Evolutionary conservation across 2,329 filamentous ascomycete genomes (phyloP).

Genomic region (Pestalotiopsis fici): DNA sequence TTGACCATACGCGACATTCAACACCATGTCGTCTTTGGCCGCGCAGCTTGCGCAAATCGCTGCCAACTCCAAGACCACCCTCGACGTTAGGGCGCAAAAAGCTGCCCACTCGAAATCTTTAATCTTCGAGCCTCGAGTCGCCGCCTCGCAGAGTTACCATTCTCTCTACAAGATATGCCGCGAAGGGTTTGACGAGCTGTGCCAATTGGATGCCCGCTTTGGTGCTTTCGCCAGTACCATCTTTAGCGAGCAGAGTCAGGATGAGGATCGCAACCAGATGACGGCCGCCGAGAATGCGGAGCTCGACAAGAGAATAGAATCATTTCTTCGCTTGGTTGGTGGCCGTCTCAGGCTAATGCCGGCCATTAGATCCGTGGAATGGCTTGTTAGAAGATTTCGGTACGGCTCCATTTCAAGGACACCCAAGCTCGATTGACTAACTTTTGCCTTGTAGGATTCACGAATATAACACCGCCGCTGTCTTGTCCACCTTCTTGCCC

Average conservation of each 20-base stretch:
- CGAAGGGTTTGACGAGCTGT: conserved; percentile 90
- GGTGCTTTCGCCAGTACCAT: conserved; percentile 72
- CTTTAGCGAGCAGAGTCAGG: conserved; percentile 92
- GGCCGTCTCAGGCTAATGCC: conserved; percentile 80
- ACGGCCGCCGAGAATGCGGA: conserved; percentile 79
- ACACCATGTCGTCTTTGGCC: conserved; percentile 76
- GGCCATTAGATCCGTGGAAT: conserved; percentile 89
- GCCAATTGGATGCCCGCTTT: conserved; percentile 82
- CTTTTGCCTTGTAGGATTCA: conserved; percentile 69
- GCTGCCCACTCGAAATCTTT: conserved; percentile 90
- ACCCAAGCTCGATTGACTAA: conserved; percentile 11
- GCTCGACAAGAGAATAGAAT: conserved; percentile 75
- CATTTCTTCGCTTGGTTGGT: conserved; percentile 80
- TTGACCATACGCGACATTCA: conserved; percentile 44
- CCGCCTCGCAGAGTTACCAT: conserved; percentile 86
- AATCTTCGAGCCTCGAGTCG: conserved; percentile 85
- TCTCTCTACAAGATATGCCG: conserved; percentile 83
- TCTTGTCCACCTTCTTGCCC: conserved; percentile 86
- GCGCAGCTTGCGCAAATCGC: conserved; percentile 93
- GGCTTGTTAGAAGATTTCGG: conserved; percentile 90
- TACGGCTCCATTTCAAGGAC: conserved; percentile 38
- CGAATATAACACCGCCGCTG: conserved; percentile 78
- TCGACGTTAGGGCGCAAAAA: conserved; percentile 92
- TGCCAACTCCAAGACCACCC: conserved; percentile 82
- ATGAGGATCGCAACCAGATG: conserved; percentile 85